Base-by-base conservation (phyloP, 768 basidiomycete genomes). In the Tephrocybe sp. region DNA sequence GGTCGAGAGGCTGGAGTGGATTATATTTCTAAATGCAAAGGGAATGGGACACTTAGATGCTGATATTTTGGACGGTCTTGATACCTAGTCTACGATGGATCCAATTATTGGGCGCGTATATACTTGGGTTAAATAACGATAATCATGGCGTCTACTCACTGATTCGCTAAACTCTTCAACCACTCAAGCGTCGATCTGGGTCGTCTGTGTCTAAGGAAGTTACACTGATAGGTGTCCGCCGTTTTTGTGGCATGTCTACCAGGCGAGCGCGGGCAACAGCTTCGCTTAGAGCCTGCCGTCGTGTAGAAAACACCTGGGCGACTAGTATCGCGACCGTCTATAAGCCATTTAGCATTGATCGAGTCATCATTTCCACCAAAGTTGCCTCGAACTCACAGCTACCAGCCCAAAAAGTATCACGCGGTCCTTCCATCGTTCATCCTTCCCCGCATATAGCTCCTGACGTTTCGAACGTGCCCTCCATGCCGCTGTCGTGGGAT, bases 391-490 rank as follows among this genome's bases (percentile, higher is more conserved):
- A 64, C 74, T 52, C 56, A 87, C 87, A 27, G 79, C 56, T 19
- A 82, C 44, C 3, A 83, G 71, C 7, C 77, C 77, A n/a, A 73
- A 73, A 6, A 87, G 38, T 42, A 89, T 78, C 12, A 83, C 51
- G 31, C 75, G 66, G 59, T 88, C 87, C 62, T 85, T 87, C 82
- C 82, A 84, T 25, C 77, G 71, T 39, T 89, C 87, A 55, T 87
- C 83, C 15, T 77, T 73, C 30, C 77, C 79, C 2, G 76, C 68
- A 59, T 82, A 74, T 21, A 80, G 67, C n/a, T 74, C 69, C 52
- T 70, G 65, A 32, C 61, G 75, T 69, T 54, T 68, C 51, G 69
- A 70, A 55, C 78, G 76, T 45, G 76, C 72, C 36, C 82, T 69
- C 54, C 61, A 77, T 47, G 68, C 72, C 55, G 67, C 63, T 16